phyloP scores from a whole-genome alignment of 1,139 yeast species.

The Arxiozyma slooffiae region DNA sequence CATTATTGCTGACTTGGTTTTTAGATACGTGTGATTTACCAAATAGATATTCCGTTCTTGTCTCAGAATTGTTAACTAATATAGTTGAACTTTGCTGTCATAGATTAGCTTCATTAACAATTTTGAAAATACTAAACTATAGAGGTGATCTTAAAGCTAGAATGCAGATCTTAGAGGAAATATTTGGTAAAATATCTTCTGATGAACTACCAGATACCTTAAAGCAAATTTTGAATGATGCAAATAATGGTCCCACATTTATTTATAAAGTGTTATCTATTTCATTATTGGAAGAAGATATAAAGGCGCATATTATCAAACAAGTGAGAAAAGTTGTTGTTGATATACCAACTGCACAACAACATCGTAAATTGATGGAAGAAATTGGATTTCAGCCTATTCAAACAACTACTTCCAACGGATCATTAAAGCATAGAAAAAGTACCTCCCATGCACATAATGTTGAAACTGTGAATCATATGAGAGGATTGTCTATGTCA shows the following conservation, averaged over 20 bases:
- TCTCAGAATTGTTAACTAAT: constrained; percentile 52
- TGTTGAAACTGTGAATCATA: constrained; percentile 21
- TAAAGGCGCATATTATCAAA: constrained; percentile 48
- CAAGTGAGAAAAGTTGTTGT: constrained; percentile 55
- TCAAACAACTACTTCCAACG: constrained; percentile 3
- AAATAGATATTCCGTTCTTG: constrained; percentile 46
- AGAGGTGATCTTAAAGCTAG: constrained; percentile 58
- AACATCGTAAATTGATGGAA: constrained; percentile 79
- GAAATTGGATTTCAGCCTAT: constrained; percentile 62
- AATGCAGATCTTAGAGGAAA: constrained; percentile 48
- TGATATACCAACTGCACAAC: constrained; percentile 54
- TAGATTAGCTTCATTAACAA: constrained; percentile 75
- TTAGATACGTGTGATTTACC: constrained; percentile 72
- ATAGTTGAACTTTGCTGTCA: constrained; percentile 66
- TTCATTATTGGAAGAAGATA: constrained; percentile 47
- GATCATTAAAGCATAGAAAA: constrained; percentile 21
- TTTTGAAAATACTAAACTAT: constrained; percentile 66
- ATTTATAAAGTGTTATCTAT: constrained; percentile 67
- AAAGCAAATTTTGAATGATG: constrained; percentile 47
- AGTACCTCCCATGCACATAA: constrained; percentile 22
- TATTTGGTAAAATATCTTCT: constrained; percentile 43
- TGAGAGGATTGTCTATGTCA: constrained; percentile 27
- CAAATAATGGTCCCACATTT: constrained; percentile 74
- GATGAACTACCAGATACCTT: constrained; percentile 33
- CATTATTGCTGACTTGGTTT: constrained; percentile 85